These are phyloP conservation scores for California macrophylla DNA, from an alignment of 441 rosid species.

Conservation along the genomic window DNA sequence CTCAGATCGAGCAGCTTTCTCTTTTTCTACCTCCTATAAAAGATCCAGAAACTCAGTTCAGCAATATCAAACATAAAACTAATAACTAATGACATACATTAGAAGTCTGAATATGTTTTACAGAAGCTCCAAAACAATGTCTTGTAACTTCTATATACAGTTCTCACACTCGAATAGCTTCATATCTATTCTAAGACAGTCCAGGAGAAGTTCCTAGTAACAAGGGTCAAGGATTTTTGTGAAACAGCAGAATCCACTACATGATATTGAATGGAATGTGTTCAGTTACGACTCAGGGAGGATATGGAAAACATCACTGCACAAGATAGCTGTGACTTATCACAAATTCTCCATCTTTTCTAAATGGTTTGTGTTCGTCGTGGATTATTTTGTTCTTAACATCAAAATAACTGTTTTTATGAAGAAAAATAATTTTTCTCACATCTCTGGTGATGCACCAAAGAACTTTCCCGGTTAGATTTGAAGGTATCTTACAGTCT, in stretches of 20 bases:
- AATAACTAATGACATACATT: conserved; percentile 6
- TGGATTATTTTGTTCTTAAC: background rate
- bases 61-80: conserved; percentile 1
- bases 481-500: background rate
- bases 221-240: background rate
- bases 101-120: background rate
- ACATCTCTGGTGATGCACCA: background rate
- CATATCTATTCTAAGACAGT: background rate
- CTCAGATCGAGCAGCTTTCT: conserved; percentile 71
- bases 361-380: background rate
- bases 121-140: background rate
- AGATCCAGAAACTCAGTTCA: conserved; percentile 17
- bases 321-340: background rate
- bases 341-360: background rate
- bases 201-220: background rate
- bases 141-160: background rate
- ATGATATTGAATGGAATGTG: background rate
- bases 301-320: background rate
- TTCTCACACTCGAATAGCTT: background rate
- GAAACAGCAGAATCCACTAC: background rate
- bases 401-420: background rate
- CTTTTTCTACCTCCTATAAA: conserved; percentile 75
- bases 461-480: background rate
- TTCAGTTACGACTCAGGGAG: background rate
- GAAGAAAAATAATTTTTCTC: background rate